A percentile compares a stretch with the other conserved stretches of the same genome.
Conservation (phyloP, 2,329 filamentous ascomycete genomes). For the Camillea tinctor region DNA sequence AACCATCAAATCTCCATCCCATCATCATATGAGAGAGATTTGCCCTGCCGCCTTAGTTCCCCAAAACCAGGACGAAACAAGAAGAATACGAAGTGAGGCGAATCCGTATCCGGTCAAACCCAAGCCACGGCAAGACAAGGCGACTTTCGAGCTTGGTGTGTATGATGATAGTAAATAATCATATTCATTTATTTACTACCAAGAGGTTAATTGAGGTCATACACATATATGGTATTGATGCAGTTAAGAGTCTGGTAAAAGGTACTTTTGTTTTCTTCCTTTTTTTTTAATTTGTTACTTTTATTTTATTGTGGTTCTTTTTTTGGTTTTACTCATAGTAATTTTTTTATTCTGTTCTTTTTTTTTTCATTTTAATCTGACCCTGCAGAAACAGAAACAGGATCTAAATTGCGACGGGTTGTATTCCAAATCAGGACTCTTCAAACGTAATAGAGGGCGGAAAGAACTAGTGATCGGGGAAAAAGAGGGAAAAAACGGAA, state of each 20-base stretch:
- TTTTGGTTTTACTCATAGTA: too few relatives aligned
- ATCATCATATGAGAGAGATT: constrained; percentile 20
- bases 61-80: constrained; percentile 23
- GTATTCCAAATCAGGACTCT: neutral
- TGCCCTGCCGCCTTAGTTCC: constrained; percentile 19
- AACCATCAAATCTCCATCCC: constrained; percentile 17
- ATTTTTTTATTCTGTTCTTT: neutral
- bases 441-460: neutral
- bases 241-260: too few relatives aligned
- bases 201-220: neutral
- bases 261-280: neutral
- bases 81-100: constrained; percentile 2
- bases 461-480: neutral
- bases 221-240: neutral
- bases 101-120: constrained; percentile 14
- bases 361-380: neutral
- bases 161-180: neutral
- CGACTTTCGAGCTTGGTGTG: neutral
- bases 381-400: neutral
- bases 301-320: too few relatives aligned
- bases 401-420: neutral
- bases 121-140: neutral
- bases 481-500: neutral
- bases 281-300: neutral
- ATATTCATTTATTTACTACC: too few relatives aligned